Evolutionary conservation across 1,284 basidiomycete species (phyloP).

Genomic region (Megacollybia platyphylla): DNA sequence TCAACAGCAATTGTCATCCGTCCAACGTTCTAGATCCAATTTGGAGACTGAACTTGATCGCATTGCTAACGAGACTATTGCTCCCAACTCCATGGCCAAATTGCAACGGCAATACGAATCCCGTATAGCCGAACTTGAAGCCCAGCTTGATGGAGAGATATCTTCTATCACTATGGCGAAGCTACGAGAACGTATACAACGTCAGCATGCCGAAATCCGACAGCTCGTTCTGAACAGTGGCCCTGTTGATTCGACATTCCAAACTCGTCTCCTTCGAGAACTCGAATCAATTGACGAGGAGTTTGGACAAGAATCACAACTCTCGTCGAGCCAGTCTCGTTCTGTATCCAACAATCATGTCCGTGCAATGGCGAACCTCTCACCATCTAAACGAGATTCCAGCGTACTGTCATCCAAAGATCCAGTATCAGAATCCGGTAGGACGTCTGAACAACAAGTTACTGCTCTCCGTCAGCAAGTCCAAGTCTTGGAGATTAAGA

Average conservation of each 20-base stretch:
- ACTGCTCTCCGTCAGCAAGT: constrained; percentile 51
- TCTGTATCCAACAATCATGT: constrained; percentile 15
- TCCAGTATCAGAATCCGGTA: constrained; percentile 21
- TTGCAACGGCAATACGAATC: constrained; percentile 55
- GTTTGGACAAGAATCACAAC: constrained; percentile 38
- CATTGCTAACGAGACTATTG: constrained; percentile 47
- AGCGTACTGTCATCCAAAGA: constrained; percentile 14
- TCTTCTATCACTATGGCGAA: constrained; percentile 34
- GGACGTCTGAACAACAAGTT: constrained; percentile 36
- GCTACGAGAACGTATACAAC: constrained; percentile 52
- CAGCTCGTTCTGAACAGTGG: constrained; percentile 45
- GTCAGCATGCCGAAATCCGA: constrained; percentile 60
- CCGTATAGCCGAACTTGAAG: constrained; percentile 53
- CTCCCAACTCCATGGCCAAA: constrained; percentile 43
- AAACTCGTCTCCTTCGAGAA: constrained; percentile 55
- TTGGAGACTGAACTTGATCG: constrained; percentile 59
- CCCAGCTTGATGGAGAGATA: constrained; percentile 46
- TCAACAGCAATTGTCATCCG: constrained; percentile 33
- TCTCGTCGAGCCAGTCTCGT: constrained; percentile 12
- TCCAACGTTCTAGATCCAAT: constrained; percentile 52
- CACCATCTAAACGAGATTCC: constrained; percentile 30
- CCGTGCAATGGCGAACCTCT: constrained; percentile 24
- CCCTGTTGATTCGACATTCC: constrained; percentile 50
- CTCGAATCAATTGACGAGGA: constrained; percentile 55
- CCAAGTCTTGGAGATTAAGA: constrained; percentile 55